These are phyloP conservation scores for Suillus paluster DNA, from an alignment of 768 basidiomycete species.

Conservation along the genomic window DNA sequence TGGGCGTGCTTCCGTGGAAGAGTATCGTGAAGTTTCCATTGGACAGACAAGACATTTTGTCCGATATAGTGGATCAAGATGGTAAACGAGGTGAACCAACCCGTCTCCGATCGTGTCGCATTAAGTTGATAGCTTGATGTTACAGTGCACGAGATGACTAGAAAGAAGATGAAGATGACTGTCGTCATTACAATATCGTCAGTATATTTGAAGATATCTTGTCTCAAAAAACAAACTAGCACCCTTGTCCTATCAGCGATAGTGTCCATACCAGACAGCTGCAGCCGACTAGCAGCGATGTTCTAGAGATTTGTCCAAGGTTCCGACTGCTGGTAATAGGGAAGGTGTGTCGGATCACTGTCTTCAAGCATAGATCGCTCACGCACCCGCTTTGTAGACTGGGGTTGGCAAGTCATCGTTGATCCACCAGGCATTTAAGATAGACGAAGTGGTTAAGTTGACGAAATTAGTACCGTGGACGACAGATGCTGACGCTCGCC, in stretches of 20 bases:
- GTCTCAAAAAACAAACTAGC: not conserved
- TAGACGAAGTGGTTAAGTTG: constrained; percentile 5
- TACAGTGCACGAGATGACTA: not conserved
- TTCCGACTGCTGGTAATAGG: constrained; percentile 14
- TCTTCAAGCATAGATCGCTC: not conserved
- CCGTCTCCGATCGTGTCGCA: not conserved
- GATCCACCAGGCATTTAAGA: constrained; percentile 10
- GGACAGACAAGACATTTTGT: constrained; percentile 1
- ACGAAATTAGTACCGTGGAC: not conserved
- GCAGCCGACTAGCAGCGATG: not conserved
- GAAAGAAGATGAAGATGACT: constrained; percentile 5
- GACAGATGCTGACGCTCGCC: not conserved
- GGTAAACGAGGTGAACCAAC: constrained; percentile 4
- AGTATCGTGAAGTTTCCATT: constrained; percentile 7
- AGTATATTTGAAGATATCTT: not conserved
- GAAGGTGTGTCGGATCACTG: constrained; percentile 3
- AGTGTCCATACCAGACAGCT: constrained; percentile 9
- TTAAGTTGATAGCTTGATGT: not conserved
- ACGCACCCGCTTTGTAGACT: constrained; percentile 7
- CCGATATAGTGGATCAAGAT: not conserved
- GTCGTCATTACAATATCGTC: not conserved
- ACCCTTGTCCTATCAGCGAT: too few species aligned
- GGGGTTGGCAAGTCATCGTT: constrained; percentile 11
- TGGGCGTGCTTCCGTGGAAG: not conserved
- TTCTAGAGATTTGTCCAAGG: constrained; percentile 10